Percentiles rank a stretch among this genome's conserved stretches.
Evolutionary conservation across 352 stramenopile species (phyloP).

Genomic region (Blastocystis sp.): DNA sequence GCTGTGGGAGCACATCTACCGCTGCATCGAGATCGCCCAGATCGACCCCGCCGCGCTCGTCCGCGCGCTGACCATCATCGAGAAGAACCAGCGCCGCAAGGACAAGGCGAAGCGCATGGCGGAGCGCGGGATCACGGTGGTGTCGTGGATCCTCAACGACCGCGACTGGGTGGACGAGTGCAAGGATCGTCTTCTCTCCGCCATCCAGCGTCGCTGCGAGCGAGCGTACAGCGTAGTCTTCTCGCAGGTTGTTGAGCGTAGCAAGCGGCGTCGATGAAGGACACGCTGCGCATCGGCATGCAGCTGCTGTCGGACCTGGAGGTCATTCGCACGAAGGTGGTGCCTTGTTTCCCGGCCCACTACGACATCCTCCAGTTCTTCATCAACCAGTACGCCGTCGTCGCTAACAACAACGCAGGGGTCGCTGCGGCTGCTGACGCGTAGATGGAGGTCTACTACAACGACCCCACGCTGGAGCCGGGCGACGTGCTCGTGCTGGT

Average conservation of each 20-base stretch:
- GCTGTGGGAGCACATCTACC: constrained; percentile 47
- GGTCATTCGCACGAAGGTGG: not conserved
- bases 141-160: not conserved
- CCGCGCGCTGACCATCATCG: constrained; percentile 31
- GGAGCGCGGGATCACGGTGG: not conserved
- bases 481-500: constrained; percentile 16
- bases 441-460: constrained; percentile 1
- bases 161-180: constrained; percentile 31
- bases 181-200: not conserved
- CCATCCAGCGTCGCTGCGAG: constrained; percentile 21
- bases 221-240: not conserved
- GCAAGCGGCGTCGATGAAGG: constrained; percentile 6
- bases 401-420: not conserved
- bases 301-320: constrained; percentile 26
- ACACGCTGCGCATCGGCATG: constrained; percentile 40
- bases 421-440: not conserved
- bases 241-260: not conserved
- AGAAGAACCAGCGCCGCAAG: constrained; percentile 12
- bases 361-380: constrained; percentile 49
- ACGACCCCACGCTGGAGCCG: not conserved
- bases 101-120: not conserved
- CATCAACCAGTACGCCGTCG: constrained; percentile 16
- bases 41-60: constrained; percentile 12
- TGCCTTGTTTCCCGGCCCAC: constrained; percentile 13
- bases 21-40: constrained; percentile 5